These are phyloP conservation scores for Mycena haematopus DNA, from an alignment of 768 basidiomycete species.

Conservation along the genomic window DNA sequence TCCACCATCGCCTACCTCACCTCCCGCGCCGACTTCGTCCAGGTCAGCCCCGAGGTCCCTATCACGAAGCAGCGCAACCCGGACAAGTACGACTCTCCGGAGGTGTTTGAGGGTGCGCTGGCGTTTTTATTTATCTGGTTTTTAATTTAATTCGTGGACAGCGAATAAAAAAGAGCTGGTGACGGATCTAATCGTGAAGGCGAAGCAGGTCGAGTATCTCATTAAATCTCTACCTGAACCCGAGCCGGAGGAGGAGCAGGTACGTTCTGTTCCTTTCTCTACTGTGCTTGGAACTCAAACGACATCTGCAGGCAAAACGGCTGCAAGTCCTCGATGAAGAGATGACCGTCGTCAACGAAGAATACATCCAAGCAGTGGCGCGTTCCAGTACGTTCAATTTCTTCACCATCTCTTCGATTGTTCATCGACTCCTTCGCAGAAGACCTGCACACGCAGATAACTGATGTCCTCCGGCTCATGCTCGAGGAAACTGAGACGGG, in stretches of 20 bases:
- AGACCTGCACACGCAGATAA: constrained; percentile 63
- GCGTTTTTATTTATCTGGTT: not conserved
- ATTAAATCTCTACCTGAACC: constrained; percentile 82
- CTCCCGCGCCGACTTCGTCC: constrained; percentile 74
- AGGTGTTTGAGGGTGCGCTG: constrained; percentile 72
- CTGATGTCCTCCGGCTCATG: constrained; percentile 63
- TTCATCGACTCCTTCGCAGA: constrained; percentile 43
- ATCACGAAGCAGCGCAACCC: constrained; percentile 80
- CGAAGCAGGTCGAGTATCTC: constrained; percentile 87
- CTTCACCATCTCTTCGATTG: not conserved
- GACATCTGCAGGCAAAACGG: constrained; percentile 58
- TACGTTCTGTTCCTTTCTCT: constrained; percentile 30
- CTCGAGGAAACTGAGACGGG: constrained; percentile 55
- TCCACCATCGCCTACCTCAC: constrained; percentile 83
- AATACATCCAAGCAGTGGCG: constrained; percentile 74
- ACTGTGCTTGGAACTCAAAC: not conserved
- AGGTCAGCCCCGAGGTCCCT: constrained; percentile 79
- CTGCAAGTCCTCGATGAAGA: constrained; percentile 66
- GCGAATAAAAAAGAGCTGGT: constrained; percentile 89
- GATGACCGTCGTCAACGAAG: constrained; percentile 74
- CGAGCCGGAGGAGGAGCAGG: constrained; percentile 81
- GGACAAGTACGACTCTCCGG: constrained; percentile 73
- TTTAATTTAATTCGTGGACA: constrained; percentile 36
- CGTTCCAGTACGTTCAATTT: constrained; percentile 67
- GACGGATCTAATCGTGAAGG: constrained; percentile 80